These are phyloP conservation scores for Xylaria sp. DNA, from an alignment of 2,329 filamentous ascomycete species.

Conservation along the genomic window DNA sequence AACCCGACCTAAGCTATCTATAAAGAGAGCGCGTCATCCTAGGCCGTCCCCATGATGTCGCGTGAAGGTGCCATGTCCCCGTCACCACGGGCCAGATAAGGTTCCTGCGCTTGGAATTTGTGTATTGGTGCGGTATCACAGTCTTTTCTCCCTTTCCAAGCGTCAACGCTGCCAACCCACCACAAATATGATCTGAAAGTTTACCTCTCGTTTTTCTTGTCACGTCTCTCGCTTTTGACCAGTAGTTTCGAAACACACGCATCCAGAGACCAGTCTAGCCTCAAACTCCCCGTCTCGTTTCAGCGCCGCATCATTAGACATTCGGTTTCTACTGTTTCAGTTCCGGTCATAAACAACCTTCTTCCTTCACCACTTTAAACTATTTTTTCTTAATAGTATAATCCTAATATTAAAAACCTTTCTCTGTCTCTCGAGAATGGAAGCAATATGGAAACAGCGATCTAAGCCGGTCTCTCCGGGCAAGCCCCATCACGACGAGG, in stretches of 20 bases:
- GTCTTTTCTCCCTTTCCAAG: slow-evolving; percentile 17
- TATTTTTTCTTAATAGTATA: slow-evolving; percentile 19
- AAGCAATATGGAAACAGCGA: slow-evolving; percentile 42
- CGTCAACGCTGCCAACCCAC: slow-evolving; percentile 1
- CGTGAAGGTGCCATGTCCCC: slow-evolving; percentile 4
- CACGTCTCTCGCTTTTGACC: slow-evolving; percentile 16
- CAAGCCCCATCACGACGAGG: neutral
- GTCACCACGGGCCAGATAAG: slow-evolving; percentile 11
- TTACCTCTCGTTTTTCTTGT: neutral
- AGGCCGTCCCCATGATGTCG: slow-evolving; percentile 13
- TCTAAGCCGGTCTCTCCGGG: slow-evolving; percentile 35
- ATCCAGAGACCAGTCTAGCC: neutral
- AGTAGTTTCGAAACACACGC: neutral
- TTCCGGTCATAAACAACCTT: neutral
- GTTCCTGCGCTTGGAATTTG: slow-evolving; percentile 2
- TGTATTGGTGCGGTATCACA: slow-evolving; percentile 1
- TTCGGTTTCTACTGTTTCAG: neutral
- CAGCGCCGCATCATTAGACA: neutral
- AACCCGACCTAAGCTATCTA: slow-evolving; percentile 2
- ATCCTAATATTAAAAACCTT: slow-evolving; percentile 21
- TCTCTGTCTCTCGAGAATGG: slow-evolving; percentile 18
- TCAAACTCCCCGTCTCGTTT: neutral
- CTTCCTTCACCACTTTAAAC: neutral
- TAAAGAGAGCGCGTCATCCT: slow-evolving; percentile 21
- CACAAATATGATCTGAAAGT: slow-evolving; percentile 15